Percentiles rank a stretch among this genome's conserved stretches.
phyloP scores from a whole-genome alignment of 352 stramenopile genomes.

The Saprolegnia parasitica region DNA sequence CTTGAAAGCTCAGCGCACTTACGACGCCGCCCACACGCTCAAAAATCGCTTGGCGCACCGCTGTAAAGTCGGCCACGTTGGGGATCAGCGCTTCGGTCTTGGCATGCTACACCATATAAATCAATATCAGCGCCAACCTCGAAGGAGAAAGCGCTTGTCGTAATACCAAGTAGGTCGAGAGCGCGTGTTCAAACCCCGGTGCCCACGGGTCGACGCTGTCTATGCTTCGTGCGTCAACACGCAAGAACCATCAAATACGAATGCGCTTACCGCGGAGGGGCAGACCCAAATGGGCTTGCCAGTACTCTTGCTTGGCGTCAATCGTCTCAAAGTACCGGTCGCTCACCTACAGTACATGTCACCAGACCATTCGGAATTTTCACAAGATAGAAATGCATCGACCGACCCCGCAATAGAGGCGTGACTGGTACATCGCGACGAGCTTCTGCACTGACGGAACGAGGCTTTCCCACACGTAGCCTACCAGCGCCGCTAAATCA shows the following conservation, averaged over 20 bases:
- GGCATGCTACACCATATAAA: too few species aligned
- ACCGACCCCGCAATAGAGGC: conserved; percentile 59
- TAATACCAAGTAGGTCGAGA: neutral
- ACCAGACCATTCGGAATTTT: too few species aligned
- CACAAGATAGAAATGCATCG: too few species aligned
- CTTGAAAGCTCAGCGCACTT: conserved; percentile 41
- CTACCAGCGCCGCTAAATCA: too few species aligned
- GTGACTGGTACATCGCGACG: conserved; percentile 53
- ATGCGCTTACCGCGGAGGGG: conserved; percentile 40
- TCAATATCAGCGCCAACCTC: neutral
- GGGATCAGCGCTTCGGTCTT: conserved; percentile 58
- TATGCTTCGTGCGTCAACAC: neutral
- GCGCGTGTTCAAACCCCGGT: neutral
- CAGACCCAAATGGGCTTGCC: conserved; percentile 62
- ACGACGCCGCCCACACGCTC: conserved; percentile 57
- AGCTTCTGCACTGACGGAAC: conserved; percentile 47
- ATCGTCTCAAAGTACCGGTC: conserved; percentile 60
- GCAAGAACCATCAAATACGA: neutral
- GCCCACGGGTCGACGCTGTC: neutral
- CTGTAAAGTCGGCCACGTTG: conserved; percentile 51
- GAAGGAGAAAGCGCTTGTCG: too few species aligned
- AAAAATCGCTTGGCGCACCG: conserved; percentile 61
- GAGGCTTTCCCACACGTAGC: conserved; percentile 60
- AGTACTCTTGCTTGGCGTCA: conserved; percentile 46
- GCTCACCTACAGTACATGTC: conserved; percentile 53